Percentiles rank a stretch among this genome's conserved stretches.
Conservation (phyloP, 768 basidiomycete genomes). For the Tulasnella sp. region DNA sequence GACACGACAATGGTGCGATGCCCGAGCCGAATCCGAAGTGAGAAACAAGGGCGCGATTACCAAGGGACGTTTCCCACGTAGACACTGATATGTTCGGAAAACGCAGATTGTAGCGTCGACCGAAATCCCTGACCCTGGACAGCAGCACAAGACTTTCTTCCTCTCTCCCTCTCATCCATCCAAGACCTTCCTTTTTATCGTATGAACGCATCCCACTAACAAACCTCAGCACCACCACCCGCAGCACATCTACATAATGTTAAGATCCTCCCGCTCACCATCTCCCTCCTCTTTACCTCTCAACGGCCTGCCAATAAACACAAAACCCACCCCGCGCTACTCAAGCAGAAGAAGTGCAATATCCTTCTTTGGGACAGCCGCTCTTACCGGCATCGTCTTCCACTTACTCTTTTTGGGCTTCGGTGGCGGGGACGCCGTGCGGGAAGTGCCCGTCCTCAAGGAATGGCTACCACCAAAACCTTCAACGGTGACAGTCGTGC, state of each 20-base stretch:
- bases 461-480: conserved; percentile 23
- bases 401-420: conserved; percentile 30
- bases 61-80: not conserved
- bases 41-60: not conserved
- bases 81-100: not conserved
- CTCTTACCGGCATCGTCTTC: conserved; percentile 30
- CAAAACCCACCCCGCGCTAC: conserved; percentile 20
- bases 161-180: not conserved
- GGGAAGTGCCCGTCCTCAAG: conserved; percentile 24
- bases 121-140: not conserved
- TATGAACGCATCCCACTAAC: not conserved
- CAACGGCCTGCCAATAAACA: conserved; percentile 22
- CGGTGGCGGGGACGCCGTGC: not conserved
- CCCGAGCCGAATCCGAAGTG: not conserved
- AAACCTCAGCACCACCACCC: not conserved
- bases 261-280: not conserved
- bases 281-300: not conserved
- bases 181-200: not conserved
- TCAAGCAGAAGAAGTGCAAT: not conserved
- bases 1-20: not conserved
- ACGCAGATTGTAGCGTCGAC: not conserved
- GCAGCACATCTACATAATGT: not conserved
- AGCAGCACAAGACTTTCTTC: not conserved
- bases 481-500: not conserved
- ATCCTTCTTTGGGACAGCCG: conserved; percentile 31